phyloP scores from a whole-genome alignment of 1,284 basidiomycete species.

The Cryptococcus sp. region DNA sequence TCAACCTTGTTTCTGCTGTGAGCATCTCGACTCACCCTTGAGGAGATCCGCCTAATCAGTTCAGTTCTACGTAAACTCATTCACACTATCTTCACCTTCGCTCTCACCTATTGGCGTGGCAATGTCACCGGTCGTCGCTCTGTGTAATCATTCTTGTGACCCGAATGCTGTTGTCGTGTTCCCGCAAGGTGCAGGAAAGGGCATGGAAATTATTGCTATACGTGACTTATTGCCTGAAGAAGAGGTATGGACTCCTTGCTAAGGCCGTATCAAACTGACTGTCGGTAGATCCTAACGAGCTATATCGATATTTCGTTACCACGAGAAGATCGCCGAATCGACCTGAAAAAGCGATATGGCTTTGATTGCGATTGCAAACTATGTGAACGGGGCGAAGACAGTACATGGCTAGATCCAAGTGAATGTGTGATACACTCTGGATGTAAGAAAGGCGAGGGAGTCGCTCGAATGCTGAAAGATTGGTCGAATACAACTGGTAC shows the following conservation, averaged over 20 bases:
- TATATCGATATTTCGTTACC: slow-evolving; percentile 83
- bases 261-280: slow-evolving; percentile 45
- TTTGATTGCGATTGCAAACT: slow-evolving; percentile 70
- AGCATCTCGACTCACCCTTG: slow-evolving; percentile 2
- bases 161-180: slow-evolving; percentile 90
- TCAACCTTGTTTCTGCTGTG: slow-evolving; percentile 40
- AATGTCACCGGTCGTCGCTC: slow-evolving; percentile 69
- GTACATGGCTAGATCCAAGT: slow-evolving; percentile 58
- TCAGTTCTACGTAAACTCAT: slow-evolving; percentile 82
- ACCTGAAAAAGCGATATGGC: slow-evolving; percentile 68
- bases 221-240: slow-evolving; percentile 60
- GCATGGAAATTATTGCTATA: slow-evolving; percentile 68
- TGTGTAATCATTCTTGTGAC: slow-evolving; percentile 86
- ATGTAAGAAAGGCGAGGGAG: slow-evolving; percentile 15
- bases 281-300: slow-evolving; percentile 56
- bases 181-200: slow-evolving; percentile 51
- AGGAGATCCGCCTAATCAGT: not conserved
- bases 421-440: slow-evolving; percentile 50
- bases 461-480: slow-evolving; percentile 19
- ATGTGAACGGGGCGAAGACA: slow-evolving; percentile 47
- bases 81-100: slow-evolving; percentile 71
- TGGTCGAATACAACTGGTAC: not conserved
- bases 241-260: slow-evolving; percentile 56
- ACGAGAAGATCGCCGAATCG: slow-evolving; percentile 54
- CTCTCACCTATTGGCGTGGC: slow-evolving; percentile 74